These are phyloP conservation scores for Aspergillus aculeatus DNA, from an alignment of 2,329 filamentous ascomycete genomes.

Conservation along the genomic window DNA sequence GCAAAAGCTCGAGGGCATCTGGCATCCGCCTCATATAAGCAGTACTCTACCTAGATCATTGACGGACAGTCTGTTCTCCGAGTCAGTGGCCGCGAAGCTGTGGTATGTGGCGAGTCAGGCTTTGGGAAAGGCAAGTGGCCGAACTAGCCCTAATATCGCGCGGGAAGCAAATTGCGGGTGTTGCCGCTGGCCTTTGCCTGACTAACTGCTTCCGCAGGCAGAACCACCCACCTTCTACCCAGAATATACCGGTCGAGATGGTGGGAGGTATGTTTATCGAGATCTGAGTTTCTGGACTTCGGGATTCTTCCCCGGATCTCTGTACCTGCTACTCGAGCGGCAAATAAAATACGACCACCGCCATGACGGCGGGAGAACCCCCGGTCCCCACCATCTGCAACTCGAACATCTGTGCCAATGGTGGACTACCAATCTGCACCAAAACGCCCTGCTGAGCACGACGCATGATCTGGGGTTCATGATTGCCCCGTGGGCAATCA, in stretches of 20 bases:
- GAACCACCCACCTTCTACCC: constrained; percentile 14
- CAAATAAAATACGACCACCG: constrained; percentile 30
- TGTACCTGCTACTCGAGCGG: constrained; percentile 42
- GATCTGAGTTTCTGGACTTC: constrained; percentile 49
- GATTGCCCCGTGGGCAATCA: constrained; percentile 48
- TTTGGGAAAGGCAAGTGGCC: constrained; percentile 4
- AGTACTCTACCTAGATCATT: background rate
- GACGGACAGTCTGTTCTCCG: constrained; percentile 17
- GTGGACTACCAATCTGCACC: constrained; percentile 44
- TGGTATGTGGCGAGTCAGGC: constrained; percentile 23
- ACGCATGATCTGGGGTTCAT: constrained; percentile 59
- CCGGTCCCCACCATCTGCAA: constrained; percentile 14
- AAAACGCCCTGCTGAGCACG: constrained; percentile 46
- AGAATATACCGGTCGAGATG: constrained; percentile 17
- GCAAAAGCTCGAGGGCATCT: no score
- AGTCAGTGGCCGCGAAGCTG: constrained; percentile 19
- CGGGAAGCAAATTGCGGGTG: no score
- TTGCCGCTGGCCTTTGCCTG: no score
- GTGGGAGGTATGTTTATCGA: constrained; percentile 40
- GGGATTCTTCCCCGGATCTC: constrained; percentile 49
- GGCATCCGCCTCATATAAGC: no score
- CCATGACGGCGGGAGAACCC: background rate
- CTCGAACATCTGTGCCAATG: constrained; percentile 35
- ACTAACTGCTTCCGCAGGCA: background rate
- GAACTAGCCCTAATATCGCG: no score